Conservation (phyloP, 2,329 filamentous ascomycete species). For the Xylariomycetidae sp. region DNA sequence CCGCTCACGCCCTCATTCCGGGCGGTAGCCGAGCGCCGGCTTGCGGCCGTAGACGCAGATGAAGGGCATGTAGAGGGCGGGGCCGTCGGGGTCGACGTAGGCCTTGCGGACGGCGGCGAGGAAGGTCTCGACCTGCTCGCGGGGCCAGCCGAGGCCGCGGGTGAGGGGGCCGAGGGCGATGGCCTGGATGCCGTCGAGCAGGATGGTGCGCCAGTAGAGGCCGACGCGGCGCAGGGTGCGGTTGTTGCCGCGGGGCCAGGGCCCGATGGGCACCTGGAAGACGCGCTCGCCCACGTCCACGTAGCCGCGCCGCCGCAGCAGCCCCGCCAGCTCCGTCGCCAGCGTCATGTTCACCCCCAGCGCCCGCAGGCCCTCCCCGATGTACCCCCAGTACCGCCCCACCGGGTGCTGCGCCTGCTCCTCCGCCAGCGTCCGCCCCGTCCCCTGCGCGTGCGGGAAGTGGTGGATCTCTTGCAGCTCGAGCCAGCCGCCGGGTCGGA, state of each 20-base stretch:
- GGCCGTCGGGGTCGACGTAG: slow-evolving; percentile 38
- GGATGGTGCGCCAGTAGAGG: slow-evolving; percentile 43
- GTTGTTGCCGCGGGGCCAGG: slow-evolving; percentile 49
- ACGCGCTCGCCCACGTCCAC: slow-evolving; percentile 43
- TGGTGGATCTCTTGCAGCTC: slow-evolving; percentile 51
- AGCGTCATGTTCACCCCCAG: slow-evolving; percentile 43
- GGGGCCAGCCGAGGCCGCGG: slow-evolving; percentile 40
- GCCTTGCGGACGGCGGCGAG: slow-evolving; percentile 42
- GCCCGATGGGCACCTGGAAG: slow-evolving; percentile 48
- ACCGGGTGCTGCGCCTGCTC: slow-evolving; percentile 37
- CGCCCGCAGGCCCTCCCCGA: slow-evolving; percentile 36
- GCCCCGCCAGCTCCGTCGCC: slow-evolving; percentile 34
- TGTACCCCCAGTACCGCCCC: slow-evolving; percentile 39
- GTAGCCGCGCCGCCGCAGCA: slow-evolving; percentile 46
- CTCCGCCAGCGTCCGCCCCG: no score
- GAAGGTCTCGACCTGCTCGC: slow-evolving; percentile 42
- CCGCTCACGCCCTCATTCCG: not conserved
- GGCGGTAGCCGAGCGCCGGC: slow-evolving; percentile 23
- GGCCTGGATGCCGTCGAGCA: slow-evolving; percentile 44
- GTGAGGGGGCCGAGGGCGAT: slow-evolving; percentile 48
- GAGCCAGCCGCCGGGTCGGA: slow-evolving; percentile 49
- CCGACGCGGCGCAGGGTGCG: slow-evolving; percentile 45
- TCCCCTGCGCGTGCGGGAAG: slow-evolving; percentile 38
- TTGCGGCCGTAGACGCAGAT: slow-evolving; percentile 51
- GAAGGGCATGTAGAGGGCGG: slow-evolving; percentile 49